Evolutionary conservation across 2,329 filamentous ascomycete species (phyloP).

Genomic region (Cladosporium halotolerans): DNA sequence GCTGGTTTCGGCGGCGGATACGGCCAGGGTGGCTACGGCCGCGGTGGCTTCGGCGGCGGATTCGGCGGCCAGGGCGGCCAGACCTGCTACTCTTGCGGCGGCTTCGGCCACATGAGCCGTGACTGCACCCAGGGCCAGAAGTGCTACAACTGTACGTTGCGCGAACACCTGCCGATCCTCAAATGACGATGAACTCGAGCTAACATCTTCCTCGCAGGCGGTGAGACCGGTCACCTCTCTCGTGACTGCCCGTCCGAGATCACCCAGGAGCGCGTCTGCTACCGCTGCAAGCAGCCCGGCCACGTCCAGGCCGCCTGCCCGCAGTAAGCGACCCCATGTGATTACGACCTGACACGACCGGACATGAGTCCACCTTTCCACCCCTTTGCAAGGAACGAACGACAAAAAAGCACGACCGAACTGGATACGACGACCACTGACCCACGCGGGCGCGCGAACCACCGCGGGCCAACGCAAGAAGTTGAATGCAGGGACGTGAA

Average conservation of each 20-base stretch:
- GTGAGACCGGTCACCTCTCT: constrained; percentile 88
- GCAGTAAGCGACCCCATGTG: constrained; percentile 49
- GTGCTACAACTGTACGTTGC: constrained; percentile 88
- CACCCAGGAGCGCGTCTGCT: constrained; percentile 90
- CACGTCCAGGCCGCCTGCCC: constrained; percentile 94
- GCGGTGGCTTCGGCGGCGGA: constrained; percentile 44
- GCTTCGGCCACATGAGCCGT: constrained; percentile 81
- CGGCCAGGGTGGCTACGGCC: constrained; percentile 37
- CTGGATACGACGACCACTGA: constrained; percentile 18
- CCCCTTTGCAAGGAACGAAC: constrained; percentile 4
- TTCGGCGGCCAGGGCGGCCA: constrained; percentile 51
- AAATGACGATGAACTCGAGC: constrained; percentile 12
- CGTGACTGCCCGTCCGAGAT: constrained; percentile 95
- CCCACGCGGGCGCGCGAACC: neutral
- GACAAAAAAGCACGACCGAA: constrained; percentile 21
- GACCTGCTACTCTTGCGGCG: constrained; percentile 98
- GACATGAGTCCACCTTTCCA: constrained; percentile 9
- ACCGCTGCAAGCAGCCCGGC: constrained; percentile 83
- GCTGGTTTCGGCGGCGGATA: constrained; percentile 43
- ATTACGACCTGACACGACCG: constrained; percentile 16
- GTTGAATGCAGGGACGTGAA: constrained; percentile 11
- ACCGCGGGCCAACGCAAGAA: constrained; percentile 1
- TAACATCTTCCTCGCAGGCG: constrained; percentile 41
- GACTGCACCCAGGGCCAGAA: constrained; percentile 99
- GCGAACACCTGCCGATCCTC: constrained; percentile 11